These are phyloP conservation scores for Sambucus nigra DNA, from an alignment of 129 eudicot species.

Conservation along the genomic window DNA sequence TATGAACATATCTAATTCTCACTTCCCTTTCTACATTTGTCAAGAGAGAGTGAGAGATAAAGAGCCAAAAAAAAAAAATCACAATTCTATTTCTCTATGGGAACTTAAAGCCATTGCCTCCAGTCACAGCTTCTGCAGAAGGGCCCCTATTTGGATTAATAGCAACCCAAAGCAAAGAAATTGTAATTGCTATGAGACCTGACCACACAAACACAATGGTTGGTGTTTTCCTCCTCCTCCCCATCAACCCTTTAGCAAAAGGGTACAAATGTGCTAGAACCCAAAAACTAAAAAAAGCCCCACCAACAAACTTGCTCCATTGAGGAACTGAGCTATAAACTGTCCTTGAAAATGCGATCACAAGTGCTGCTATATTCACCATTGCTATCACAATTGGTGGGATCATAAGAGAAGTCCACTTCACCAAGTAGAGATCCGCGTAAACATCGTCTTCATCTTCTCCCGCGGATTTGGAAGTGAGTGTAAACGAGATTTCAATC, in stretches of 20 bases:
- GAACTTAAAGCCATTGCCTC: constrained; percentile 8
- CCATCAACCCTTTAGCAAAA: constrained; percentile 17
- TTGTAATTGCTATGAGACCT: constrained; percentile 15
- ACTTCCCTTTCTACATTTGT: no score
- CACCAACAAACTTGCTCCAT: constrained; percentile 19
- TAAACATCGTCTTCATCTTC: constrained; percentile 1
- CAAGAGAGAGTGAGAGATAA: no score
- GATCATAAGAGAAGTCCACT: constrained; percentile 16
- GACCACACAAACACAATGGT: constrained; percentile 20
- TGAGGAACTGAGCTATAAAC: constrained; percentile 6
- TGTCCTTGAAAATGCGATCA: constrained; percentile 5
- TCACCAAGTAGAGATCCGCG: constrained; percentile 14
- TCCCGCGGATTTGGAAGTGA: constrained; percentile 7
- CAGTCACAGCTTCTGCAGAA: neutral
- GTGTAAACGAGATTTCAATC: constrained; percentile 16
- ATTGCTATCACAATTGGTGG: constrained; percentile 18
- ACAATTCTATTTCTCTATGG: no score
- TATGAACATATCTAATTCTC: no score
- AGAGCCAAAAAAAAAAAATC: no score
- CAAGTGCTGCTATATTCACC: constrained; percentile 10
- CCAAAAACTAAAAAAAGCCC: constrained; percentile 20
- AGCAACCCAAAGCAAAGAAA: constrained; percentile 16
- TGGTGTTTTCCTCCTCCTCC: constrained; percentile 14
- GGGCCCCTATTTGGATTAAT: constrained; percentile 11
- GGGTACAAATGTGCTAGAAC: constrained; percentile 17